Evolutionary conservation across 2,329 filamentous ascomycete species (phyloP), one percentile per base, ranked within the genome.

Genomic region (Periconia macrospinosa): DNA sequence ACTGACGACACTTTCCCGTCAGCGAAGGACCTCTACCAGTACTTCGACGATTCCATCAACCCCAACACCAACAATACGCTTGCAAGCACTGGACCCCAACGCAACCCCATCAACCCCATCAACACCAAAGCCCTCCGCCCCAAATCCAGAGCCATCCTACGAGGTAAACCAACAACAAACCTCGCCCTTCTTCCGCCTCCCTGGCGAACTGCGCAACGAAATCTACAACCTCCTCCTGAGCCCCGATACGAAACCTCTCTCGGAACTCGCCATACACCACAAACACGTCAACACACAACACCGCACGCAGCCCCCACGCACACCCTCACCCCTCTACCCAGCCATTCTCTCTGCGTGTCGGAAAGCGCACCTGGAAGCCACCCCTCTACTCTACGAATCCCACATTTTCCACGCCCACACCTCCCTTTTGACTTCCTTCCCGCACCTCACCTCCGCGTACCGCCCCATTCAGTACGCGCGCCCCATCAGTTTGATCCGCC

Each of bases 191-290:
- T 76, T 79, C 69, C 66, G 59, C 15, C 77, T 89, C 1, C 81
- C 88, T 20, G 77, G 78, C 2, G 86, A 89, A 61, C 77, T 89
- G 3, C 79, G 81, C 37, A 82, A 86, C 50, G 79, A 87, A 63
- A 82, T 89, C 30, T 83, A 79, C 66, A 57, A 62, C 30, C 61
- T 67, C 30, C 68, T 79, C 27, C 68, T 80, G 15, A 67, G 61
- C 44, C 54, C 67, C 15, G 50, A 58, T 23, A 58, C 65, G 7
- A 47, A 53, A 3, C 53, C 50, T 17, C 45, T 58, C 6, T 53
- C 52, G 6, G 33, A 49, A 5, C 54, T 67, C 1, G 37, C 53
- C 0, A 45, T 49, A 19, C 30, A 50, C 18, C 35, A 61, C 30
- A 30, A 47, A 15, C 35, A 50, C 18, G 41, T 59, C 23, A 49